These are phyloP conservation scores for Emergomyces africanus DNA, from an alignment of 2,329 filamentous ascomycete genomes.

Conservation along the genomic window DNA sequence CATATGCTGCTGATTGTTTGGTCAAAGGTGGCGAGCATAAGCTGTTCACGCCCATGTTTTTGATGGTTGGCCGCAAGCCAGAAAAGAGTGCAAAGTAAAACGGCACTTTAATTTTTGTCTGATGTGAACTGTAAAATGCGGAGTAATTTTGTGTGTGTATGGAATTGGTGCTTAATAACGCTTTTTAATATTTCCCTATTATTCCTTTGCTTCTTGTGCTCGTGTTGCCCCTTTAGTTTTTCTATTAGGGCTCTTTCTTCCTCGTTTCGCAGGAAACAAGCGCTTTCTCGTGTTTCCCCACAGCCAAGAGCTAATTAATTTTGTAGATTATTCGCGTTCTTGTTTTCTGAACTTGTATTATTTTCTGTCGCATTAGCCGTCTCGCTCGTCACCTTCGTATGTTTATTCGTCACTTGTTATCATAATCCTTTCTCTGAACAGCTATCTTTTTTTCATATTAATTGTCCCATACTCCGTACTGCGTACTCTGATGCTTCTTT, in stretches of 20 bases:
- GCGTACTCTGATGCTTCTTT: too few relatives aligned
- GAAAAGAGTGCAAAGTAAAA: conserved; percentile 19
- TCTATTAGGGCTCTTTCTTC: not conserved
- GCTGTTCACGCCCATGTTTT: conserved; percentile 97
- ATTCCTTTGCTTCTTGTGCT: not conserved
- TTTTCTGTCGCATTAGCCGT: not conserved
- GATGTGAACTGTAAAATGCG: not conserved
- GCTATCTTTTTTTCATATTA: not conserved
- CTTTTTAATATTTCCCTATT: not conserved
- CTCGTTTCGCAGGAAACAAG: not conserved
- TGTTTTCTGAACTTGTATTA: not conserved
- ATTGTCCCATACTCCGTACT: not conserved
- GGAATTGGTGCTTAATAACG: not conserved
- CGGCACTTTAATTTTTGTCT: not conserved
- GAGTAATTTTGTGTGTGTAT: not conserved
- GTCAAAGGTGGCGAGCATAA: conserved; percentile 78
- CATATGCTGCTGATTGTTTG: conserved; percentile 66
- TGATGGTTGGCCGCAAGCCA: conserved; percentile 90
- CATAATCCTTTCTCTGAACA: not conserved
- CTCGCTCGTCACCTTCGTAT: not conserved
- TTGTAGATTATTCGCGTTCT: not conserved
- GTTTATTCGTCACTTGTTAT: not conserved
- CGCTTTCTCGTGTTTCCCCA: not conserved
- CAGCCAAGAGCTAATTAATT: not conserved
- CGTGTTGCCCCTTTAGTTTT: not conserved